Conservation (phyloP, 768 basidiomycete genomes). For the Hypholoma sublateritium region DNA sequence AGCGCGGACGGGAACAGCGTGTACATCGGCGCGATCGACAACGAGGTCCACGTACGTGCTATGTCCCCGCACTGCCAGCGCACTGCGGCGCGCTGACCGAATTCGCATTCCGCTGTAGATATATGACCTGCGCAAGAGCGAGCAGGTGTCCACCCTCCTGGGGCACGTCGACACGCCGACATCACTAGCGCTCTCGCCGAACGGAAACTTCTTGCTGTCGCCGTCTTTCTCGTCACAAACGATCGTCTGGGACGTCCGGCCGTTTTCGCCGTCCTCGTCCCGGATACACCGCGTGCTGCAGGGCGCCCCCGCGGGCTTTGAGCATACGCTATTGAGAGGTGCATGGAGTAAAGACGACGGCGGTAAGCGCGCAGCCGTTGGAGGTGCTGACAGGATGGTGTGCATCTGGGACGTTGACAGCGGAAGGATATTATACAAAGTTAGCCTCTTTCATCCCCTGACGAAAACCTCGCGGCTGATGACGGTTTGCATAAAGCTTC, state of each 20-base stretch:
- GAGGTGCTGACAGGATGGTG: constrained; percentile 86
- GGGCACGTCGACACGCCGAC: constrained; percentile 94
- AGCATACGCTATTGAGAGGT: constrained; percentile 78
- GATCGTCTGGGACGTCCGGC: constrained; percentile 89
- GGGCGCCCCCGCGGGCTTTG: constrained; percentile 94
- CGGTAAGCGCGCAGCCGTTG: constrained; percentile 81
- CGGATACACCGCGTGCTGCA: constrained; percentile 76
- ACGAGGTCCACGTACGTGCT: constrained; percentile 89
- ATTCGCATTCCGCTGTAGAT: constrained; percentile 52
- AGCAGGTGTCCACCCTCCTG: constrained; percentile 74
- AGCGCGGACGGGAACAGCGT: constrained; percentile 86
- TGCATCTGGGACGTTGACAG: constrained; percentile 87
- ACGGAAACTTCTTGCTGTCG: constrained; percentile 83
- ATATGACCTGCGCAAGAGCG: constrained; percentile 85
- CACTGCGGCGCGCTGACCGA: no score
- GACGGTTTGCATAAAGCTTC: constrained; percentile 49
- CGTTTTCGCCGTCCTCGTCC: constrained; percentile 85
- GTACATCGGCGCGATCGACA: constrained; percentile 93
- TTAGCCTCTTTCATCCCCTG: constrained; percentile 26
- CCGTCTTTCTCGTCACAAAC: constrained; percentile 89
- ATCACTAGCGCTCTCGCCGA: constrained; percentile 89
- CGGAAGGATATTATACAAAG: constrained; percentile 76
- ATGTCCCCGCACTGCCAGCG: constrained; percentile 27
- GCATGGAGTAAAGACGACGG: constrained; percentile 89
- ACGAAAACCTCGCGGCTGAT: background rate